Conservation (phyloP, 495 filamentous ascomycete species). For the Aspergillus nanangensis region DNA sequence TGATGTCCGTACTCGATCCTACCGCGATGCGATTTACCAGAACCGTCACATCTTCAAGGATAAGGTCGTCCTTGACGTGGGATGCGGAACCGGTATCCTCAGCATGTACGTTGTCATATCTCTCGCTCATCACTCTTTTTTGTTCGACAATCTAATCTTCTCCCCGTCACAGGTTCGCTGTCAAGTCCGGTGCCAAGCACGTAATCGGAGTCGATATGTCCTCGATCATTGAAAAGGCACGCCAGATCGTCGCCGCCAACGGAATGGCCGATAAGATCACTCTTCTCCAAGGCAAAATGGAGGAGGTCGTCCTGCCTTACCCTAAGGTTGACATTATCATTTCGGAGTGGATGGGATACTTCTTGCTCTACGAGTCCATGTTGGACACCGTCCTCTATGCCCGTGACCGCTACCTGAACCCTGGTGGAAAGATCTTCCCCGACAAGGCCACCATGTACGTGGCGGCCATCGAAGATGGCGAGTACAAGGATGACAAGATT, state of each 20-base stretch:
- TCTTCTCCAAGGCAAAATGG: constrained; percentile 90
- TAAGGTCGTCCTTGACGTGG: constrained; percentile 96
- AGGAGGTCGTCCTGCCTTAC: constrained; percentile 87
- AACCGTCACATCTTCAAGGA: constrained; percentile 96
- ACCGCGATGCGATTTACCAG: constrained; percentile 94
- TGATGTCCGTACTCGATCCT: constrained; percentile 91
- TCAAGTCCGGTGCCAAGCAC: constrained; percentile 85
- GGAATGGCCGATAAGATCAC: constrained; percentile 81
- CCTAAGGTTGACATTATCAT: constrained; percentile 95
- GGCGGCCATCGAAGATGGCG: constrained; percentile 80
- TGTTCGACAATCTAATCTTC: too few species aligned
- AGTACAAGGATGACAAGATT: constrained; percentile 88
- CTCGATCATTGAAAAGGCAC: constrained; percentile 92
- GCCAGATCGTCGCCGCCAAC: constrained; percentile 84
- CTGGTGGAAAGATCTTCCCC: constrained; percentile 84
- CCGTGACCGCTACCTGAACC: constrained; percentile 81
- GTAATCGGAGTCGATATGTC: constrained; percentile 98
- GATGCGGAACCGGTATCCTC: constrained; percentile 88
- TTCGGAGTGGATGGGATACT: constrained; percentile 99
- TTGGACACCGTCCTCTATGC: constrained; percentile 93
- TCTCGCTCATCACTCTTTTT: not conserved
- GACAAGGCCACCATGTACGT: constrained; percentile 88
- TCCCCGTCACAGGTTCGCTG: constrained; percentile 86
- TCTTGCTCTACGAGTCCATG: constrained; percentile 98
- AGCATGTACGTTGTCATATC: constrained; percentile 61